A percentile compares a stretch with the other conserved stretches of the same genome.
Conservation (phyloP, 495 filamentous ascomycete species). For the Letharia lupina region DNA sequence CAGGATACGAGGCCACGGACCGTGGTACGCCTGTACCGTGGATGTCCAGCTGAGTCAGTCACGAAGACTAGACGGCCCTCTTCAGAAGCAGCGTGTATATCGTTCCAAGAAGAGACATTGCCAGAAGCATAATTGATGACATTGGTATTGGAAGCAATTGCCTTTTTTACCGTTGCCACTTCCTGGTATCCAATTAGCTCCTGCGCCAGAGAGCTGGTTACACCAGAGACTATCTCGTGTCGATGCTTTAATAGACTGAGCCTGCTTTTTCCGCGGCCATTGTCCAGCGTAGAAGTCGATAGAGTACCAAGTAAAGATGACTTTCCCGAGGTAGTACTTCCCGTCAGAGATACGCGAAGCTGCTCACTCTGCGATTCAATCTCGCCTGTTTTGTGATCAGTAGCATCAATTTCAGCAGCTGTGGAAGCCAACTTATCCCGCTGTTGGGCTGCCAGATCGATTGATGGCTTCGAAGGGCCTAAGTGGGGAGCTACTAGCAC, state of each 20-base stretch:
- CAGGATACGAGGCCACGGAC: conserved; percentile 85
- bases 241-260: conserved; percentile 82
- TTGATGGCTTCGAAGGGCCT: conserved; percentile 34
- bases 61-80: conserved; percentile 73
- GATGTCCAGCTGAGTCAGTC: conserved; percentile 84
- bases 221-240: conserved; percentile 85
- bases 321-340: conserved; percentile 88
- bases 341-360: conserved; percentile 82
- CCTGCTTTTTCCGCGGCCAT: conserved; percentile 82
- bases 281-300: conserved; percentile 79
- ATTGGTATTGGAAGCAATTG: conserved; percentile 28
- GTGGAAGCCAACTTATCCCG: background rate
- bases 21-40: conserved; percentile 78
- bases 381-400: conserved; percentile 13
- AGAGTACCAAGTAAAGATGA: conserved; percentile 83
- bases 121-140: conserved; percentile 82
- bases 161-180: conserved; percentile 15
- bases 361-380: conserved; percentile 52
- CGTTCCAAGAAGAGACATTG: conserved; percentile 87
- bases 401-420: background rate
- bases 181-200: conserved; percentile 79
- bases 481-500: conserved; percentile 63
- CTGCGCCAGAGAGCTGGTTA: conserved; percentile 88
- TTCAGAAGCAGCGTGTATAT: conserved; percentile 72
- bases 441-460: background rate